Evolutionary conservation across 108 stramenopile species (phyloP).

Genomic region (Bacterosira constricta): DNA sequence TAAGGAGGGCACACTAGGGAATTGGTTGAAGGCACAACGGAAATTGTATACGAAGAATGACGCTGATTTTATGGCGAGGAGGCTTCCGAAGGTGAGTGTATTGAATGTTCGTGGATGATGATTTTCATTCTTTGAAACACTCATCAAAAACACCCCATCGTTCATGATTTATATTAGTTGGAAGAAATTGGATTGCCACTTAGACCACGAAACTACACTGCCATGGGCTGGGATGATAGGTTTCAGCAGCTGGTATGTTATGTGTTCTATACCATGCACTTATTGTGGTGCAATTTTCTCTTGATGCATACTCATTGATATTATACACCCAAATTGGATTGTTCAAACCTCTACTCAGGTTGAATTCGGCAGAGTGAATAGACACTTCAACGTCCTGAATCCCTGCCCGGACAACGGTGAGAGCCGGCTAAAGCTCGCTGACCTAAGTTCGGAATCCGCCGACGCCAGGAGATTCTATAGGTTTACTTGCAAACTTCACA

Average conservation of each 20-base stretch:
- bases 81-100: neutral
- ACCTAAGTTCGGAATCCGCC: conserved; percentile 13
- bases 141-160: no score
- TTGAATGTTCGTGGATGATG: neutral
- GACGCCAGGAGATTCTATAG: conserved; percentile 26
- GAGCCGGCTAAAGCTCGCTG: neutral
- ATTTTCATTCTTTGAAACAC: neutral
- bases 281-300: no score
- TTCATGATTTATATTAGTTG: neutral
- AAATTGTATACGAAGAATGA: conserved; percentile 12
- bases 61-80: conserved; percentile 5
- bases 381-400: conserved; percentile 32
- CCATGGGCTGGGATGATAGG: conserved; percentile 15
- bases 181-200: conserved; percentile 1
- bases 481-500: conserved; percentile 15
- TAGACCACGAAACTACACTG: neutral
- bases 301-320: no score
- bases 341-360: neutral
- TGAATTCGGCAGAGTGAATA: conserved; percentile 22
- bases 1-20: conserved; percentile 1
- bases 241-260: conserved; percentile 18
- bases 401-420: neutral
- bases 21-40: conserved; percentile 9
- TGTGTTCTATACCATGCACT: no score
- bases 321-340: no score